Conservation (phyloP, 2,329 filamentous ascomycete genomes). For the Fusarium nelsonii region DNA sequence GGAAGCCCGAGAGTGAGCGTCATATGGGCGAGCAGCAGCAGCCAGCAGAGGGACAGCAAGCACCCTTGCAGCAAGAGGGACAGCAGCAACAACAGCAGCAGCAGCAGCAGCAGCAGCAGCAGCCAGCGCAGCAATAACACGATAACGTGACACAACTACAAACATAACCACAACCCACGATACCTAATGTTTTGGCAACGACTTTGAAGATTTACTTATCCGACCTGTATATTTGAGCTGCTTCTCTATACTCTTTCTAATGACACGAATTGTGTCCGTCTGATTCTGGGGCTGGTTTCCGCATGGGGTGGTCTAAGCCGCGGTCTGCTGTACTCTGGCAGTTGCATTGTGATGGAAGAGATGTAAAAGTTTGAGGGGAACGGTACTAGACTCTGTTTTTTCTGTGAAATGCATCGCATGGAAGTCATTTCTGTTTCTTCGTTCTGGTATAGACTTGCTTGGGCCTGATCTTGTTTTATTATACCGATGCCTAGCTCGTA, state of each 20-base stretch:
- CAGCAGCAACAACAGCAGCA: slow-evolving; percentile 47
- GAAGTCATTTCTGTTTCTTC: slow-evolving; percentile 23
- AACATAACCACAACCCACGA: slow-evolving; percentile 34
- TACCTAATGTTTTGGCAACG: slow-evolving; percentile 44
- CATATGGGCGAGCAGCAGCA: slow-evolving; percentile 69
- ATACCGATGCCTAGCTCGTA: slow-evolving; percentile 3
- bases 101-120: slow-evolving; percentile 48
- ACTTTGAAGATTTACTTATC: slow-evolving; percentile 47
- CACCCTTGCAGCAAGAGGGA: slow-evolving; percentile 13
- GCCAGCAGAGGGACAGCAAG: slow-evolving; percentile 38
- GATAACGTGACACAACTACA: slow-evolving; percentile 18
- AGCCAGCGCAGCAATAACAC: slow-evolving; percentile 40
- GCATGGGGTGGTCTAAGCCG: slow-evolving; percentile 28
- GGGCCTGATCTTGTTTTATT: slow-evolving; percentile 23
- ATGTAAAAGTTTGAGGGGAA: slow-evolving; percentile 40
- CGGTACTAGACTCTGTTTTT: slow-evolving; percentile 36
- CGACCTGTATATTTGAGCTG: slow-evolving; percentile 47
- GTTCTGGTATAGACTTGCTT: slow-evolving; percentile 39
- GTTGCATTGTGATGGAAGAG: slow-evolving; percentile 39
- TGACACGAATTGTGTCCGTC: slow-evolving; percentile 38
- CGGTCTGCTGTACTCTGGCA: slow-evolving; percentile 16
- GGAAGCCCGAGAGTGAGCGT: slow-evolving; percentile 79
- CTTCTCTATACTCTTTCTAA: slow-evolving; percentile 47
- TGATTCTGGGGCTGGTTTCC: slow-evolving; percentile 42
- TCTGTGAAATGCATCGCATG: slow-evolving; percentile 20